A percentile compares a stretch with the other conserved stretches of the same genome.
phyloP scores from a whole-genome alignment of 179 eudicot species.

The Camellia oleifera region DNA sequence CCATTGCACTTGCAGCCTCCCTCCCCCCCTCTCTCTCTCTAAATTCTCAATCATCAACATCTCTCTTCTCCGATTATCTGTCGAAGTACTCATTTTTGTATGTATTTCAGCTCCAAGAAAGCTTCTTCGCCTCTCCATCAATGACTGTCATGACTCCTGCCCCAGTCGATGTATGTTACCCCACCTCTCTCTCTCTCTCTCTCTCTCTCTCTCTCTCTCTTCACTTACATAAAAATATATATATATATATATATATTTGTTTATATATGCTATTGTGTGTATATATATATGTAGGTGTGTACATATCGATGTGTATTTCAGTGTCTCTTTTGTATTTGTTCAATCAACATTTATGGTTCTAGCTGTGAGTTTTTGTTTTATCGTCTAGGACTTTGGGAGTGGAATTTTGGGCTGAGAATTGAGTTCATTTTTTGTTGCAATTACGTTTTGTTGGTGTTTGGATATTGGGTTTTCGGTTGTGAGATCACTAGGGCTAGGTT shows the following conservation, averaged over 20 bases:
- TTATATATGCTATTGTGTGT: not conserved
- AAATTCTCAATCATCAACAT: not conserved
- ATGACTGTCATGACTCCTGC: conserved; percentile 69
- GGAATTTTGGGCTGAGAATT: not conserved
- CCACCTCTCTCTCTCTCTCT: not conserved
- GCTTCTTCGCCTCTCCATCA: conserved; percentile 11
- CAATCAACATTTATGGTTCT: not conserved
- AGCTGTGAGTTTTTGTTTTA: not conserved
- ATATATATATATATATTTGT: not conserved
- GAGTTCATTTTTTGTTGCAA: not conserved
- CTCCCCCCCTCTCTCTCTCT: conserved; percentile 9
- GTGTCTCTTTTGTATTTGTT: not conserved
- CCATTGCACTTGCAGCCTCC: not conserved
- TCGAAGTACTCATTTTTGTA: not conserved
- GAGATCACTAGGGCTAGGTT: conserved; percentile 19
- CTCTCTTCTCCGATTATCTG: not conserved
- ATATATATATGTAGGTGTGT: not conserved
- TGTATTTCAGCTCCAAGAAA: not conserved
- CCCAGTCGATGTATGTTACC: conserved; percentile 46
- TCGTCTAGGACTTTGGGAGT: conserved; percentile 13
- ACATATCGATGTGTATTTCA: not conserved
- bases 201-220: conserved; percentile 1
- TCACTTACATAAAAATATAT: not conserved
- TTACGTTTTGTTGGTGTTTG: not conserved
- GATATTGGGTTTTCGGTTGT: not conserved